Percentiles rank a stretch among this genome's conserved stretches.
Conservation (phyloP, 805 yeast genomes). For the Barnettozyma sp. region DNA sequence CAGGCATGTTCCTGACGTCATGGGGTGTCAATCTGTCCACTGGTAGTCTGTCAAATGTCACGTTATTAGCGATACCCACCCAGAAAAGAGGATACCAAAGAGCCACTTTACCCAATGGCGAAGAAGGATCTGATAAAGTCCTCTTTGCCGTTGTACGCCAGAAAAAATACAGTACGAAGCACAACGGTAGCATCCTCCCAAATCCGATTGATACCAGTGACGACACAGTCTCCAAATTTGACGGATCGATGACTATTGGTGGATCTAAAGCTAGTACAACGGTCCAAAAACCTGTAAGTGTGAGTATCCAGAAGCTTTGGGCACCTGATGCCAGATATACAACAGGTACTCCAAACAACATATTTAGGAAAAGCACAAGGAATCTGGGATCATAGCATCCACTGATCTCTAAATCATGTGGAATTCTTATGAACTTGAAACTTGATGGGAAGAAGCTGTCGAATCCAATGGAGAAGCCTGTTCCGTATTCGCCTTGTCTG, state of each 20-base stretch:
- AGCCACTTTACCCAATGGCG: slow-evolving; percentile 32
- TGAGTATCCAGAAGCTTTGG: slow-evolving; percentile 54
- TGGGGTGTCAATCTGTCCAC: slow-evolving; percentile 71
- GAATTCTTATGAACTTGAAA: slow-evolving; percentile 47
- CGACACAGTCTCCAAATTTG: slow-evolving; percentile 46
- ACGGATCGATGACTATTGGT: slow-evolving; percentile 54
- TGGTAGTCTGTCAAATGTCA: slow-evolving; percentile 84
- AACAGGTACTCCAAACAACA: slow-evolving; percentile 56
- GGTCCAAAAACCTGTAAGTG: slow-evolving; percentile 77
- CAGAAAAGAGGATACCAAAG: slow-evolving; percentile 77
- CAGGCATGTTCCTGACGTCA: slow-evolving; percentile 72
- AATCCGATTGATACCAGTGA: slow-evolving; percentile 63
- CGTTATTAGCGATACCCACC: slow-evolving; percentile 78
- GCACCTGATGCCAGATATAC: slow-evolving; percentile 41
- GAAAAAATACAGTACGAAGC: slow-evolving; percentile 62
- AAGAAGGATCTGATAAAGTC: slow-evolving; percentile 38
- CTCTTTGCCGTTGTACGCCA: slow-evolving; percentile 52
- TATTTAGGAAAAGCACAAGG: slow-evolving; percentile 47
- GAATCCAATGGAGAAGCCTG: slow-evolving; percentile 46
- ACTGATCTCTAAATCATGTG: slow-evolving; percentile 25
- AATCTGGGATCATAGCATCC: slow-evolving; percentile 70
- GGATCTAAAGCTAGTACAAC: slow-evolving; percentile 72
- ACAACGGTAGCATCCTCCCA: slow-evolving; percentile 66
- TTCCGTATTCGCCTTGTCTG: slow-evolving; percentile 43
- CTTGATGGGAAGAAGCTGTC: slow-evolving; percentile 72